Conservation (phyloP, 306 rosid species). For the Trifolium dubium region DNA sequence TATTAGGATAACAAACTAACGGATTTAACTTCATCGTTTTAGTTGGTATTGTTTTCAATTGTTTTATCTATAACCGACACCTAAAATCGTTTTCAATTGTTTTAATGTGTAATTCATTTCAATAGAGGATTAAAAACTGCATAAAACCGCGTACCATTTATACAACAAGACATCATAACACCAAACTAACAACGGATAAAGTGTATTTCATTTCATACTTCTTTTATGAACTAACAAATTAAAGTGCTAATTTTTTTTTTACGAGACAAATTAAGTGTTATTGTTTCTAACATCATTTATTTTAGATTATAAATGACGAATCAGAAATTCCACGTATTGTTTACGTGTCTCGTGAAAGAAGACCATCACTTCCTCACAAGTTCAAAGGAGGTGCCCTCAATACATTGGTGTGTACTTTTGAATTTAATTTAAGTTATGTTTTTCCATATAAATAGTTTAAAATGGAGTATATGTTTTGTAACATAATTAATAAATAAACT, state of each 20-base stretch:
- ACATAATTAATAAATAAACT: too few species aligned
- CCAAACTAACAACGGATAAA: neutral
- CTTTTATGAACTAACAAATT: neutral
- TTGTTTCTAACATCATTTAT: neutral
- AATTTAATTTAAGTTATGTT: neutral
- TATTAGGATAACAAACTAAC: too few species aligned
- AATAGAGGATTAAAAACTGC: too few species aligned
- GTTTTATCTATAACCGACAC: too few species aligned
- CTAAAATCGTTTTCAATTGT: too few species aligned
- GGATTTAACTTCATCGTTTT: too few species aligned
- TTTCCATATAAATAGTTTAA: neutral
- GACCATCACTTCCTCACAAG: slow-evolving; percentile 50
- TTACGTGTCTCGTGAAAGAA: slow-evolving; percentile 51
- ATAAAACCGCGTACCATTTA: too few species aligned
- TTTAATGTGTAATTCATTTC: too few species aligned
- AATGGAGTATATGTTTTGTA: too few species aligned
- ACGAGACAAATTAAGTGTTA: too few species aligned
- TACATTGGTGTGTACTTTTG: slow-evolving; percentile 38
- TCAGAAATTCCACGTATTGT: slow-evolving; percentile 36
- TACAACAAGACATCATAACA: too few species aligned
- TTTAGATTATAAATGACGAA: slow-evolving; percentile 38
- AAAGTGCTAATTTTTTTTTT: neutral
- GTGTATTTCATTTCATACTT: neutral
- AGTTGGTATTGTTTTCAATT: too few species aligned
- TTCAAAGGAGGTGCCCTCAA: slow-evolving; percentile 55